These are phyloP conservation scores for Hymenoscyphus salicellus DNA, from an alignment of 2,329 filamentous ascomycete genomes.

Conservation along the genomic window DNA sequence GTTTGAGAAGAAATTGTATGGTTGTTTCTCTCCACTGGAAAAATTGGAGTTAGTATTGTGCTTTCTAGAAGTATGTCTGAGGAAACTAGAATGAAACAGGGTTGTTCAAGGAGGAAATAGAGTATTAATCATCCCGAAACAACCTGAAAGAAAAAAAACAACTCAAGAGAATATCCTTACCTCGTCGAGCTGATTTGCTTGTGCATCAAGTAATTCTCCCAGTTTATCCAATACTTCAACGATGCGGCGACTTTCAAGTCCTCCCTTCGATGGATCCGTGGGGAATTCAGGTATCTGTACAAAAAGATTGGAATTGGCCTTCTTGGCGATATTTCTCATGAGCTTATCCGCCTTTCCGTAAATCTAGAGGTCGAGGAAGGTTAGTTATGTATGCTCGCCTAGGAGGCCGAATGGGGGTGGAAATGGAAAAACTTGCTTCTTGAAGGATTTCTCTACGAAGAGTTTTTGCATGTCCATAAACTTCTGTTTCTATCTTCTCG, in stretches of 20 bases:
- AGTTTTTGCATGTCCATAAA: constrained; percentile 74
- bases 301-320: constrained; percentile 53
- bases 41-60: too few relatives aligned
- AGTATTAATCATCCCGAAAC: too few relatives aligned
- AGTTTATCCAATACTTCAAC: constrained; percentile 65
- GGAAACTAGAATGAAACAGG: too few relatives aligned
- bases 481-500: constrained; percentile 67
- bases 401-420: background rate
- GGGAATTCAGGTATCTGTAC: constrained; percentile 61
- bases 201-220: constrained; percentile 64
- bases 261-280: constrained; percentile 51
- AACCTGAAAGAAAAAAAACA: too few relatives aligned
- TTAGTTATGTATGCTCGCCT: background rate
- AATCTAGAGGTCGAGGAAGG: constrained; percentile 24
- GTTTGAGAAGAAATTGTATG: constrained; percentile 66
- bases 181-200: constrained; percentile 66
- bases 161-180: too few relatives aligned
- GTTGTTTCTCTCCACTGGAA: constrained; percentile 66
- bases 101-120: too few relatives aligned
- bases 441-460: constrained; percentile 77
- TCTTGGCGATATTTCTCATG: constrained; percentile 61
- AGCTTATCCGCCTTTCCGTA: constrained; percentile 55
- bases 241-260: constrained; percentile 69
- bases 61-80: too few relatives aligned
- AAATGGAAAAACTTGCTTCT: constrained; percentile 39